Percentiles rank a stretch among this genome's conserved stretches.
phyloP scores from a whole-genome alignment of 257 asterid genomes.

The Petunia axillaris region DNA sequence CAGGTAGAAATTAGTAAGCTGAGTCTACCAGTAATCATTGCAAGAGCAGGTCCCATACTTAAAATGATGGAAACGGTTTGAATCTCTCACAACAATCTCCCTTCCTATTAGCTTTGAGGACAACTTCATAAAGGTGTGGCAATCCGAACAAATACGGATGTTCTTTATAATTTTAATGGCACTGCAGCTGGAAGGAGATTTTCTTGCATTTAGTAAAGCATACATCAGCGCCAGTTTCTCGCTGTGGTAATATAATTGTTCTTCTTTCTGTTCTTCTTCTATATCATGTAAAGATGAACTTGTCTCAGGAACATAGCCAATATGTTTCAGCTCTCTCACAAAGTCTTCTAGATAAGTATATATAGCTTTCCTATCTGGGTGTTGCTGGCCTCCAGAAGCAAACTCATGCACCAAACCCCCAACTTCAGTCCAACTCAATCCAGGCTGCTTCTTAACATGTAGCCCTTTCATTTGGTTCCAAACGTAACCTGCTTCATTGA shows the following conservation, averaged over 20 bases:
- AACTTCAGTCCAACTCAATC: slow-evolving; percentile 83
- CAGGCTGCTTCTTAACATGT: slow-evolving; percentile 73
- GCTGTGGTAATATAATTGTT: slow-evolving; percentile 80
- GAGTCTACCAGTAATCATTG: slow-evolving; percentile 70
- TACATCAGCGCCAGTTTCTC: slow-evolving; percentile 84
- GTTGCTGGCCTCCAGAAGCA: slow-evolving; percentile 67
- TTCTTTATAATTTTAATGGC: slow-evolving; percentile 67
- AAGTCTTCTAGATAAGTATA: slow-evolving; percentile 47
- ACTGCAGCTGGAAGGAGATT: slow-evolving; percentile 28
- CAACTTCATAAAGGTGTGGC: slow-evolving; percentile 82
- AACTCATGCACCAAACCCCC: slow-evolving; percentile 67
- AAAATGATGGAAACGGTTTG: slow-evolving; percentile 81
- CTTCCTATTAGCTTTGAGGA: slow-evolving; percentile 56
- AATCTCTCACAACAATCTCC: slow-evolving; percentile 73
- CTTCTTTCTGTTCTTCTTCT: slow-evolving; percentile 92
- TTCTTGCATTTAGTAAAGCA: slow-evolving; percentile 55
- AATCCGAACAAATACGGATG: slow-evolving; percentile 70
- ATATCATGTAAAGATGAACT: slow-evolving; percentile 61
- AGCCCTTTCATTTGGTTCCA: slow-evolving; percentile 57
- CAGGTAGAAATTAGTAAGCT: not conserved
- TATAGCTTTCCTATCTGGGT: slow-evolving; percentile 58
- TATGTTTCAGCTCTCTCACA: slow-evolving; percentile 40
- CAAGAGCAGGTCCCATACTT: slow-evolving; percentile 73
- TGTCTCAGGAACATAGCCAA: slow-evolving; percentile 63
- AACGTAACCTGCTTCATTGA: slow-evolving; percentile 48